Percentiles rank a stretch among this genome's conserved stretches.
Conservation (phyloP, 2,329 filamentous ascomycete species). For the Epichloe baconii region DNA sequence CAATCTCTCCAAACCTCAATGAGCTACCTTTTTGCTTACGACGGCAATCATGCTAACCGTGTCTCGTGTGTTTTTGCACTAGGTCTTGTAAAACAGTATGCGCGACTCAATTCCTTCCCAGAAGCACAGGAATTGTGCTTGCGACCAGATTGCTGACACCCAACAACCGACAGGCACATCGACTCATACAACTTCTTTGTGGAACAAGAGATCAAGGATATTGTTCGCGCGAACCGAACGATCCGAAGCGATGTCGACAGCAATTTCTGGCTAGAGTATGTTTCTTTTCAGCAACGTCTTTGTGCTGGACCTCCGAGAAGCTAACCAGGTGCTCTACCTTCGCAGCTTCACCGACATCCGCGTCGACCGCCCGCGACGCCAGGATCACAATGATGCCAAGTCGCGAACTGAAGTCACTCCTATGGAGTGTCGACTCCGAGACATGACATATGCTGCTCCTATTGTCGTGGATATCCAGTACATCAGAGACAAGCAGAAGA, state of each 20-base stretch:
- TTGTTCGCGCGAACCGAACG: conserved; percentile 78
- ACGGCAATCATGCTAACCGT: not conserved
- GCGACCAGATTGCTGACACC: conserved; percentile 4
- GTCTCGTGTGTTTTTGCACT: not conserved
- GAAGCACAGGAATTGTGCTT: not conserved
- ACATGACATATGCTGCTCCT: conserved; percentile 95
- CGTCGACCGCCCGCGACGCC: conserved; percentile 67
- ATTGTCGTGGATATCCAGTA: conserved; percentile 90
- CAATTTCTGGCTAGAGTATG: conserved; percentile 72
- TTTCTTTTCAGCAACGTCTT: conserved; percentile 9
- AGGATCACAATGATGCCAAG: conserved; percentile 60
- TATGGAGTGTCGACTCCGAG: conserved; percentile 89
- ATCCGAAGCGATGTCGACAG: conserved; percentile 88
- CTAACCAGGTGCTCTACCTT: conserved; percentile 7
- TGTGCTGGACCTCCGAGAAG: not conserved
- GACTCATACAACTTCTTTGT: conserved; percentile 99
- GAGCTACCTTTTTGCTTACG: not conserved
- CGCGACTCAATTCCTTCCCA: not conserved
- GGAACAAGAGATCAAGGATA: conserved; percentile 92
- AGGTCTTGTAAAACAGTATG: conserved; percentile 76
- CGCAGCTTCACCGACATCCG: conserved; percentile 69
- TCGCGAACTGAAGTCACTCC: conserved; percentile 69
- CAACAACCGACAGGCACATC: conserved; percentile 47
- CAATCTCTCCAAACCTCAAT: conserved; percentile 9
- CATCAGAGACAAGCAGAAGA: conserved; percentile 63